Percentiles rank a stretch among this genome's conserved stretches.
Conservation (phyloP, 2,329 filamentous ascomycete genomes). For the Ophiostoma pallidulum region DNA sequence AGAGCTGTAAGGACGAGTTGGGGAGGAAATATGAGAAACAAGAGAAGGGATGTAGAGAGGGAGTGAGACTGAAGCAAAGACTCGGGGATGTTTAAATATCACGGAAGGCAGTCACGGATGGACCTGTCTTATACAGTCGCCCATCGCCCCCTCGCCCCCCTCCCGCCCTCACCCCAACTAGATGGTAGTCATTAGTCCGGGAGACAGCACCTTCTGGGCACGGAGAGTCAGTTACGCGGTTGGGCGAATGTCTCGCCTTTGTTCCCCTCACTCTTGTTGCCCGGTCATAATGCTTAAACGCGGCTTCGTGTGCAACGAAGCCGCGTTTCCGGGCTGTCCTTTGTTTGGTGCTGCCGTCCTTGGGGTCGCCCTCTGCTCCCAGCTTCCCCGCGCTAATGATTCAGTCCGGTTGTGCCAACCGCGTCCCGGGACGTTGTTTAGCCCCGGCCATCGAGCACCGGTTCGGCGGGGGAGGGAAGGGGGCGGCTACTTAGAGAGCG, state of each 20-base stretch:
- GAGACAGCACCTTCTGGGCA: too few relatives aligned
- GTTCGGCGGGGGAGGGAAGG: too few relatives aligned
- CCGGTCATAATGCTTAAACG: too few relatives aligned
- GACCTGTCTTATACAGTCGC: background rate
- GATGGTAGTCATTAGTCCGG: slow-evolving; percentile 1
- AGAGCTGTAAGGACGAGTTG: too few relatives aligned
- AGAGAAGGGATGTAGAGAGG: background rate
- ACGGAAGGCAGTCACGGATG: background rate
- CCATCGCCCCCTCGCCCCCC: too few relatives aligned
- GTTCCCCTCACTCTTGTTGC: too few relatives aligned
- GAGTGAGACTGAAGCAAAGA: background rate
- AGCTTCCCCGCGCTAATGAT: slow-evolving; percentile 7
- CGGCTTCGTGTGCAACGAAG: too few relatives aligned
- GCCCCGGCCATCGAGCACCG: background rate
- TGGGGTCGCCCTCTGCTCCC: background rate
- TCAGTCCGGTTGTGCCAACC: background rate
- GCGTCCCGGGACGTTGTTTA: background rate
- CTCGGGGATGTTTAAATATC: slow-evolving; percentile 1
- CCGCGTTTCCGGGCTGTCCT: slow-evolving; percentile 9
- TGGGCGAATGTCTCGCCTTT: too few relatives aligned
- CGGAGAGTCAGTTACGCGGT: too few relatives aligned
- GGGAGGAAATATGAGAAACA: background rate
- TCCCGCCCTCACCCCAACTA: background rate
- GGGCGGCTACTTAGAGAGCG: too few relatives aligned
- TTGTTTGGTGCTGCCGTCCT: too few relatives aligned